Conservation (phyloP, 768 basidiomycete genomes). For the Calocera viscosa region DNA sequence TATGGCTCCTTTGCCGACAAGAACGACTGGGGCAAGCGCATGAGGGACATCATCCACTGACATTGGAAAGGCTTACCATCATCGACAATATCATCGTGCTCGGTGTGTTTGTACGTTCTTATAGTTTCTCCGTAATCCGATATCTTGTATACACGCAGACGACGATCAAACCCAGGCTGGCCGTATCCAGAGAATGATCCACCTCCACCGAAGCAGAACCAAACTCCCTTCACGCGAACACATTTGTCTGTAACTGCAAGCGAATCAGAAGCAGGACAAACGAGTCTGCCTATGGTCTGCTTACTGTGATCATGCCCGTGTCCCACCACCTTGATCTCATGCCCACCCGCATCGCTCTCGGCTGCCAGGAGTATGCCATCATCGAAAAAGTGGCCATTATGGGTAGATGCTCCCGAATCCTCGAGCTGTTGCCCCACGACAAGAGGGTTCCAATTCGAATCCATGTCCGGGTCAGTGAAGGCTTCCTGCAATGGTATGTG, state of each 20-base stretch:
- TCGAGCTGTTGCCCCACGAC: conserved; percentile 63
- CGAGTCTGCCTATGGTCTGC: conserved; percentile 21
- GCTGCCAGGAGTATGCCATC: conserved; percentile 60
- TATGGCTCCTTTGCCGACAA: not conserved
- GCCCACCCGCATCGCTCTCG: conserved; percentile 53
- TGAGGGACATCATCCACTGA: too few species aligned
- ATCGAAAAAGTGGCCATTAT: conserved; percentile 71
- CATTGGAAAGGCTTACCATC: conserved; percentile 19
- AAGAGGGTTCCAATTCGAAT: conserved; percentile 46
- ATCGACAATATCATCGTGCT: conserved; percentile 55
- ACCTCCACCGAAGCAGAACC: conserved; percentile 85
- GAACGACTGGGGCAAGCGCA: not conserved
- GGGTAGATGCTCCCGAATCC: conserved; percentile 46
- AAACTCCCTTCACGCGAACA: conserved; percentile 68
- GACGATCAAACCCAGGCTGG: conserved; percentile 73
- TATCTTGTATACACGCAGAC: conserved; percentile 80
- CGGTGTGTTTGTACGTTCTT: conserved; percentile 71
- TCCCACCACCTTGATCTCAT: conserved; percentile 75
- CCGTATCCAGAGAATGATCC: conserved; percentile 79
- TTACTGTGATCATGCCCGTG: conserved; percentile 85
- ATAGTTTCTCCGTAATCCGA: conserved; percentile 88
- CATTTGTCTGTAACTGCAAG: conserved; percentile 74
- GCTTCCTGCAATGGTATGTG: conserved; percentile 89
- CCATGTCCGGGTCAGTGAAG: conserved; percentile 54
- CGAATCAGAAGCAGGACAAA: not conserved